Conservation (phyloP, 257 asterid genomes). For the Forsythia suspensa region DNA sequence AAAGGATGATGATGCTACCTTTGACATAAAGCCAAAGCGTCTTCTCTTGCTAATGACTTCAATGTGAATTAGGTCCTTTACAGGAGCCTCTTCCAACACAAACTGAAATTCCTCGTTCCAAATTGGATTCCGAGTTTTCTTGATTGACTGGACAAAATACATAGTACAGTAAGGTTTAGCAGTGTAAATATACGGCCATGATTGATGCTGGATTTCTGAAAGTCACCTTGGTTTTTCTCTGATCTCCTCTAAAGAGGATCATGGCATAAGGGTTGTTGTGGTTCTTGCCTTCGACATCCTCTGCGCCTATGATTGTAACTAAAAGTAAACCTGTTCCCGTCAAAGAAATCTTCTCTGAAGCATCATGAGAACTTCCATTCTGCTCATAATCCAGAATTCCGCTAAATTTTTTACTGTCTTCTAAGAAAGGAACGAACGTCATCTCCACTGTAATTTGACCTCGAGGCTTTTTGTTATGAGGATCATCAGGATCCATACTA, state of each 20-base stretch:
- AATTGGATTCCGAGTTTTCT: conserved; percentile 58
- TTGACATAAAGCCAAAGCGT: conserved; percentile 41
- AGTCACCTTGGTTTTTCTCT: conserved; percentile 65
- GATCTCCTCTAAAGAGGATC: conserved; percentile 63
- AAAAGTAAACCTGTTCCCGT: conserved; percentile 69
- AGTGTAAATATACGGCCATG: not conserved
- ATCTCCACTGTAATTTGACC: conserved; percentile 55
- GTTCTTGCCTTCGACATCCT: conserved; percentile 66
- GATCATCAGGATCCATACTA: conserved; percentile 57
- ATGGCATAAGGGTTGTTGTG: conserved; percentile 59
- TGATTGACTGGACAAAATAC: conserved; percentile 40
- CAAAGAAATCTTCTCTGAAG: conserved; percentile 29
- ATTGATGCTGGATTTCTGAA: not conserved
- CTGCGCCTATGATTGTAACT: conserved; percentile 54
- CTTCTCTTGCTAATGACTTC: conserved; percentile 64
- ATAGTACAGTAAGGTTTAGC: not conserved
- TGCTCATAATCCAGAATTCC: conserved; percentile 20
- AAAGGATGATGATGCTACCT: conserved; percentile 37
- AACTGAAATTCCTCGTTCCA: conserved; percentile 89
- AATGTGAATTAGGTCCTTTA: conserved; percentile 54
- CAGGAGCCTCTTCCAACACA: conserved; percentile 73
- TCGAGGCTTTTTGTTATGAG: conserved; percentile 52
- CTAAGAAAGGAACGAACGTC: conserved; percentile 67
- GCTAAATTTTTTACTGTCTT: conserved; percentile 52
- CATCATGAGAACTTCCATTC: conserved; percentile 25